A percentile compares a stretch with the other conserved stretches of the same genome.
These are phyloP conservation scores for Rhododendron vialii DNA, from an alignment of 148 eudicot genomes.

Conservation along the genomic window DNA sequence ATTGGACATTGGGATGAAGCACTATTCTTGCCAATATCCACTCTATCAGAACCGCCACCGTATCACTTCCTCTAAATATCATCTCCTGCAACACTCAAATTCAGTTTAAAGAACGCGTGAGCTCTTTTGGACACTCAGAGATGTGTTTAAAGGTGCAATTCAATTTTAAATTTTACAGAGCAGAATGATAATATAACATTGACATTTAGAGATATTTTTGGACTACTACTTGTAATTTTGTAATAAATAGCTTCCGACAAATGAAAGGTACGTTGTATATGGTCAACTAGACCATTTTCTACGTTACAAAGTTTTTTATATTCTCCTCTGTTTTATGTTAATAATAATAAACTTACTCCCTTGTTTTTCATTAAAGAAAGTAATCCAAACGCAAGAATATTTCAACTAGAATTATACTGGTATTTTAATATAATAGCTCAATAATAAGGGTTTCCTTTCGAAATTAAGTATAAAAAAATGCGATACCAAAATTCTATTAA, in stretches of 20 bases:
- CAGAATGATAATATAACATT: neutral
- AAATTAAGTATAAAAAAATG: no score
- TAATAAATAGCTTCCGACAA: neutral
- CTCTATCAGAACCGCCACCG: conserved; percentile 60
- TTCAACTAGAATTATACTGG: neutral
- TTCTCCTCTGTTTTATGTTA: neutral
- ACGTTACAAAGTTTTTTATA: no score
- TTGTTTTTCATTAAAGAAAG: neutral
- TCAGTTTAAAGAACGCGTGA: neutral
- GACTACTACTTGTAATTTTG: neutral
- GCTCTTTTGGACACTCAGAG: neutral
- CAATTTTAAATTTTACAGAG: no score
- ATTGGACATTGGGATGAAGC: conserved; percentile 53
- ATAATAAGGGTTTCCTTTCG: neutral
- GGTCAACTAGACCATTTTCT: neutral
- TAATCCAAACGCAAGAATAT: neutral
- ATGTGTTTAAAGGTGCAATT: no score
- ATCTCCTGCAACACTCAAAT: conserved; percentile 44
- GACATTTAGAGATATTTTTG: neutral
- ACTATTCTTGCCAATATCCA: conserved; percentile 67
- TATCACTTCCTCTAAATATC: conserved; percentile 83
- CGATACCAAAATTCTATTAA: neutral
- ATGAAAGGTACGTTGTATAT: neutral
- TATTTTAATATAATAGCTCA: neutral
- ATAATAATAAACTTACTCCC: neutral